phyloP scores from a whole-genome alignment of 768 basidiomycete genomes.

The Coprinopsis marcescibilis region DNA sequence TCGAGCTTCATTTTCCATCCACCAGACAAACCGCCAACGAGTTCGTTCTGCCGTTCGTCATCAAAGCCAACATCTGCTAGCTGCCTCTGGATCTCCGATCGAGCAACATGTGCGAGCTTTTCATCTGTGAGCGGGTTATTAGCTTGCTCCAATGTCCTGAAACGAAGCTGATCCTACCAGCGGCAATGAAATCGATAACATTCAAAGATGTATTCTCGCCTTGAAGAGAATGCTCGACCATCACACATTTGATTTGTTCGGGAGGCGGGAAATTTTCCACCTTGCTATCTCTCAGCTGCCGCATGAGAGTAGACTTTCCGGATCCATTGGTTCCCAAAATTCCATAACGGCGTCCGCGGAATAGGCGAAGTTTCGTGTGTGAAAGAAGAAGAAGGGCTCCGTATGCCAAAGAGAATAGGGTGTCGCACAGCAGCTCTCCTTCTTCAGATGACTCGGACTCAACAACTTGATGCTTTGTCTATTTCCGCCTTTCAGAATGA shows the following conservation, averaged over 20 bases:
- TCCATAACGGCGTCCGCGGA: conserved; percentile 90
- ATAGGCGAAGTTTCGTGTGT: conserved; percentile 84
- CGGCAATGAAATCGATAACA: conserved; percentile 86
- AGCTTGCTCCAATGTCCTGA: background rate
- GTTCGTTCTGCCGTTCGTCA: conserved; percentile 74
- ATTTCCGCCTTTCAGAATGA: conserved; percentile 6
- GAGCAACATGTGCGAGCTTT: conserved; percentile 54
- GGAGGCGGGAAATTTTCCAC: conserved; percentile 94
- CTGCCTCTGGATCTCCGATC: conserved; percentile 70
- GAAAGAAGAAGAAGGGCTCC: conserved; percentile 92
- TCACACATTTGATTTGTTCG: conserved; percentile 79
- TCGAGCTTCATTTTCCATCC: conserved; percentile 99
- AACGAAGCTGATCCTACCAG: conserved; percentile 42
- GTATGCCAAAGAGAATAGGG: conserved; percentile 92
- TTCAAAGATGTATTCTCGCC: conserved; percentile 83
- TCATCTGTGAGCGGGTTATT: conserved; percentile 49
- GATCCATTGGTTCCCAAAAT: conserved; percentile 95
- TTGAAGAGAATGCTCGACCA: conserved; percentile 97
- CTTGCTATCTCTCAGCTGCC: conserved; percentile 91
- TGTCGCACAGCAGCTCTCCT: conserved; percentile 86
- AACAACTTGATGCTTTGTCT: conserved; percentile 55
- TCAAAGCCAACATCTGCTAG: conserved; percentile 89
- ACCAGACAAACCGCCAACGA: conserved; percentile 87
- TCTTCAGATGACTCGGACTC: conserved; percentile 49
- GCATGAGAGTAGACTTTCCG: conserved; percentile 94